Evolutionary conservation across 2,329 filamentous ascomycete genomes (phyloP).

Genomic region (Ophiostoma ulmi): DNA sequence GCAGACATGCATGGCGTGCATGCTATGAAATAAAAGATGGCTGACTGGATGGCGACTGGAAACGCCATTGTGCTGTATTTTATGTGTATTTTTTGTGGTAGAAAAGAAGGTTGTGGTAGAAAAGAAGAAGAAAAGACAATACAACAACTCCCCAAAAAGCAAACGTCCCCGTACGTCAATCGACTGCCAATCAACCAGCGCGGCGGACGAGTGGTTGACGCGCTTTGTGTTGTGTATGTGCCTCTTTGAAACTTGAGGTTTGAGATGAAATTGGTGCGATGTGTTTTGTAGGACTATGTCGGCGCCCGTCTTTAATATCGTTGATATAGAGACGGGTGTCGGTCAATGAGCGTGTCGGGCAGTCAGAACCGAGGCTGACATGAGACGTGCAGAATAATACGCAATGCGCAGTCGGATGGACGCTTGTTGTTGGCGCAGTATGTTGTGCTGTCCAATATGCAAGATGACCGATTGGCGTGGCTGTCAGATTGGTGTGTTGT

Average conservation of each 20-base stretch:
- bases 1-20: slow-evolving; percentile 74
- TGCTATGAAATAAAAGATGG: slow-evolving; percentile 70
- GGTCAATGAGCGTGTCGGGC: slow-evolving; percentile 1
- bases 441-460: slow-evolving; percentile 6
- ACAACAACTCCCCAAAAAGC: background rate
- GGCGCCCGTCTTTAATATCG: background rate
- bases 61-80: slow-evolving; percentile 44
- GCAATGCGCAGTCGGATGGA: slow-evolving; percentile 7
- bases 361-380: background rate
- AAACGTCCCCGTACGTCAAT: slow-evolving; percentile 11
- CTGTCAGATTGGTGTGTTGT: background rate
- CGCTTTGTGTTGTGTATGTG: background rate
- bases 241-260: background rate
- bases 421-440: background rate
- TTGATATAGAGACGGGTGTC: slow-evolving; percentile 2
- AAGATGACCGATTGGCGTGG: slow-evolving; percentile 8
- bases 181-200: background rate
- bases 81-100: background rate
- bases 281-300: background rate
- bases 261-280: background rate
- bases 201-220: background rate
- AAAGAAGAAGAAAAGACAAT: background rate
- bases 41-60: slow-evolving; percentile 63
- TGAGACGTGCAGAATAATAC: background rate
- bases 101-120: background rate